Percentiles rank a stretch among this genome's conserved stretches.
phyloP scores from a whole-genome alignment of 2,329 filamentous ascomycete species.

The Rasamsonia emersonii region DNA sequence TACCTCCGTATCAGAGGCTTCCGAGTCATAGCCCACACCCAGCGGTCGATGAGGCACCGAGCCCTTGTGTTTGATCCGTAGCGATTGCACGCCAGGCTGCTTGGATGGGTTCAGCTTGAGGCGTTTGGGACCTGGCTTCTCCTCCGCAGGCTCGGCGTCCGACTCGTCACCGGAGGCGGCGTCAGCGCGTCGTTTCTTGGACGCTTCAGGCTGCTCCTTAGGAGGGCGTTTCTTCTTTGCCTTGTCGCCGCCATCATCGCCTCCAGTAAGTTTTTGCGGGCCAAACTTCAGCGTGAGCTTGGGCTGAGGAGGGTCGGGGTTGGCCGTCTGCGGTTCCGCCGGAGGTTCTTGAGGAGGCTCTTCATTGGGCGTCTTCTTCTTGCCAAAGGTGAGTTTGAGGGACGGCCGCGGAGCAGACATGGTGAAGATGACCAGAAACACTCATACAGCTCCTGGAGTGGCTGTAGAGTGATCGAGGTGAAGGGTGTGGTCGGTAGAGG shows the following conservation, averaged over 20 bases:
- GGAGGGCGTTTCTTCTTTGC: constrained; percentile 27
- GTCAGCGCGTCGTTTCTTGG: constrained; percentile 32
- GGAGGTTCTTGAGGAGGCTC: constrained; percentile 14
- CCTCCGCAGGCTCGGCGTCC: constrained; percentile 10
- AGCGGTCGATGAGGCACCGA: constrained; percentile 59
- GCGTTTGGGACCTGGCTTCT: constrained; percentile 25
- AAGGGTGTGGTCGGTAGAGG: background rate
- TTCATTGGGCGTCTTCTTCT: constrained; percentile 23
- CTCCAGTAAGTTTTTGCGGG: constrained; percentile 21
- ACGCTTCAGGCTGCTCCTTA: constrained; percentile 8
- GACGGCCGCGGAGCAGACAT: constrained; percentile 30
- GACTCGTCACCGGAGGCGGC: constrained; percentile 18
- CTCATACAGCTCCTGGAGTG: background rate
- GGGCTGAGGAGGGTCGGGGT: constrained; percentile 18
- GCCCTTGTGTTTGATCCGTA: constrained; percentile 59
- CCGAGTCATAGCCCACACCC: constrained; percentile 92
- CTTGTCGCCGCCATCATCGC: constrained; percentile 11
- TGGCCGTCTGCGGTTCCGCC: constrained; percentile 10
- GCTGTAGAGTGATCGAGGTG: background rate
- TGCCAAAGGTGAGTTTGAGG: constrained; percentile 36
- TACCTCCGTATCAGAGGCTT: constrained; percentile 78
- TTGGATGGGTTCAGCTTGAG: constrained; percentile 32
- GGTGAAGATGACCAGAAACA: constrained; percentile 6
- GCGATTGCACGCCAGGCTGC: constrained; percentile 32
- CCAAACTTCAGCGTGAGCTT: constrained; percentile 36